Evolutionary conservation across 192 early-diverging fungal genomes (phyloP), one percentile per base, ranked within the genome.

Genomic region (Coemansia sp.): DNA sequence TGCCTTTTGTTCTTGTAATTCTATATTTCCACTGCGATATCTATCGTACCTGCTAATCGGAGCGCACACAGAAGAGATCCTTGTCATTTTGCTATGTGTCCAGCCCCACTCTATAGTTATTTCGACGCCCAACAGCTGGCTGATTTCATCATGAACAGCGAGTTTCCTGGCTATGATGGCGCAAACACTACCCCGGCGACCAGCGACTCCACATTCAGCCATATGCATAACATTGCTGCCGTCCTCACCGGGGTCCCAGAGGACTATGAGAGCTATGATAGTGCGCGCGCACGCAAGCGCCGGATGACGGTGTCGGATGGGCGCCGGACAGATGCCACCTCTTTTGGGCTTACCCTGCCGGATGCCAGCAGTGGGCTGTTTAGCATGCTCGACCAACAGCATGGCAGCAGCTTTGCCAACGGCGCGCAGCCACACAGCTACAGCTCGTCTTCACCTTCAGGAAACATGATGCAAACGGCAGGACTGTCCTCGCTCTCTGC

Each of bases 81-180:
- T 21, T 50, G 49, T 21, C 44, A 16, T 21, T 53, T 53, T 61
- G 56, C 50, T 12, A 81, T 82, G 79, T 73, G 68, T 37, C 79
- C 79, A 41, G 74, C 74, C 26, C 71, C 79, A 11, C 26, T 74
- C 23, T 75, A 82, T 82, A 82, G 79, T 65, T 82, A 82, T 76
- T 82, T 82, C 47, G 79, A 82, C 74, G 71, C 74, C 19, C 79
- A 81, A 62, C 70, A 73, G 56, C 71, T 82, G 68, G 79, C 74
- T 18, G 79, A 82, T 58, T 70, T 82, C 45, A 82, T 82, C 57
- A 82, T 82, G 79, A 82, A 75, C 71, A 72, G 79, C 71, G 74
- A 82, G 68, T 65, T 76, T 42, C 68, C 74, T 37, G 74, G 67
- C 63, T 82, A 74, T 57, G 79, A 82, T 53, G 74, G 61, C 56